These are phyloP conservation scores for Cordyceps militaris DNA, from an alignment of 2,329 filamentous ascomycete genomes.

Conservation along the genomic window DNA sequence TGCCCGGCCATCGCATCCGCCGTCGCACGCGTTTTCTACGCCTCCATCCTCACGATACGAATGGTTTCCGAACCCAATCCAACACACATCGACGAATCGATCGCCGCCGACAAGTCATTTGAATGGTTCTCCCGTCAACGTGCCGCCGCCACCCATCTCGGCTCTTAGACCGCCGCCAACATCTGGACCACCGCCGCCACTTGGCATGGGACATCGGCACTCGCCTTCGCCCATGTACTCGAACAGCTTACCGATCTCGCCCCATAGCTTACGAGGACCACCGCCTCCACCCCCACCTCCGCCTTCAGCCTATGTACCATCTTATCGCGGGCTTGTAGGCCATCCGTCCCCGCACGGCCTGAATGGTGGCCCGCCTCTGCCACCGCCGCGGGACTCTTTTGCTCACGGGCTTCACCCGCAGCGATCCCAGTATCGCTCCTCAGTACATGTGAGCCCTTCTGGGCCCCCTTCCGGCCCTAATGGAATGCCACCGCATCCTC, in stretches of 20 bases:
- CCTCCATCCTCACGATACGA: conserved; percentile 22
- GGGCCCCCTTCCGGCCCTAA: conserved; percentile 33
- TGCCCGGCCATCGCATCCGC: conserved; percentile 27
- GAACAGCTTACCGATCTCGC: conserved; percentile 43
- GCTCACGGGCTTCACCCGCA: conserved; percentile 37
- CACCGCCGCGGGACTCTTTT: conserved; percentile 26
- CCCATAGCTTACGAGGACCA: conserved; percentile 38
- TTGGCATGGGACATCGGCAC: conserved; percentile 33
- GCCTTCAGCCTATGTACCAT: conserved; percentile 31
- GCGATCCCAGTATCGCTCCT: conserved; percentile 30
- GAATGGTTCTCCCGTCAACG: conserved; percentile 36
- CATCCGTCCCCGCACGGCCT: conserved; percentile 22
- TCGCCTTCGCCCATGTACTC: conserved; percentile 24
- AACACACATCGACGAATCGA: too few species aligned
- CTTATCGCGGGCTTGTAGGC: conserved; percentile 22
- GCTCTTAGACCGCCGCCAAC: conserved; percentile 45
- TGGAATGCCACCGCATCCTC: conserved; percentile 24
- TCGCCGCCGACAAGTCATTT: conserved; percentile 41
- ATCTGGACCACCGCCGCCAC: conserved; percentile 34
- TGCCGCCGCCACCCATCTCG: conserved; percentile 21
- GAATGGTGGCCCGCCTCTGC: conserved; percentile 28
- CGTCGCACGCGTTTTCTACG: conserved; percentile 31
- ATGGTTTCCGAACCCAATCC: conserved; percentile 31
- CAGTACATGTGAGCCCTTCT: conserved; percentile 38
- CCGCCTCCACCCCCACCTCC: conserved; percentile 29